Conservation (phyloP, 768 basidiomycete genomes). For the Lactarius hatsudake region DNA sequence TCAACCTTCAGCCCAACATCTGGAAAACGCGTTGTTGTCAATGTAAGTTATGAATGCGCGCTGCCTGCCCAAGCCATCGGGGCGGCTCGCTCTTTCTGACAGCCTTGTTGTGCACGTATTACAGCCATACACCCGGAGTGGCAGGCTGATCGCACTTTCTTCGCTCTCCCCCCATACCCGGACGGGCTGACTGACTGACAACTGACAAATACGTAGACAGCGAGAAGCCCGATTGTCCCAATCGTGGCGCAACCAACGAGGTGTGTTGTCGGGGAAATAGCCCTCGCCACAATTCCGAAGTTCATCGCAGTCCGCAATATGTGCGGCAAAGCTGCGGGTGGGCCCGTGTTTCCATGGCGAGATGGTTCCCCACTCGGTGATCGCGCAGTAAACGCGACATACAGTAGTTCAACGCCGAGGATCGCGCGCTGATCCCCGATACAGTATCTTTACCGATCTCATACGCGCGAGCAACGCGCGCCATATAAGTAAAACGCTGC, state of each 20-base stretch:
- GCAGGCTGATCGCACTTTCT: slow-evolving; percentile 7
- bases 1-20: slow-evolving; percentile 14
- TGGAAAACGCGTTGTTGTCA: slow-evolving; percentile 16
- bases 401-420: slow-evolving; percentile 21
- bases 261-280: slow-evolving; percentile 9
- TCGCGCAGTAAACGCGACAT: slow-evolving; percentile 22
- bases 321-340: slow-evolving; percentile 20
- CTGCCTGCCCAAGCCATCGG: not conserved
- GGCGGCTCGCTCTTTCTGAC: slow-evolving; percentile 1
- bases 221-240: not conserved
- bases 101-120: slow-evolving; percentile 11
- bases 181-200: no score
- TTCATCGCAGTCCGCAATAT: slow-evolving; percentile 2
- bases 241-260: slow-evolving; percentile 18
- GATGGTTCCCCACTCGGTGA: slow-evolving; percentile 21
- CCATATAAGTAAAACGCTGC: not conserved
- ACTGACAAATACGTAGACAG: not conserved
- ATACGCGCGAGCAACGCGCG: slow-evolving; percentile 11
- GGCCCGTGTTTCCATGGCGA: slow-evolving; percentile 24
- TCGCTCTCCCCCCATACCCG: not conserved
- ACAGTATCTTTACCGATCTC: not conserved
- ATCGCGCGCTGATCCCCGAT: slow-evolving; percentile 20
- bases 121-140: not conserved
- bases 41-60: not conserved
- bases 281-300: slow-evolving; percentile 9